Conservation (phyloP, 441 rosid genomes). For the Monsonia emarginata region DNA sequence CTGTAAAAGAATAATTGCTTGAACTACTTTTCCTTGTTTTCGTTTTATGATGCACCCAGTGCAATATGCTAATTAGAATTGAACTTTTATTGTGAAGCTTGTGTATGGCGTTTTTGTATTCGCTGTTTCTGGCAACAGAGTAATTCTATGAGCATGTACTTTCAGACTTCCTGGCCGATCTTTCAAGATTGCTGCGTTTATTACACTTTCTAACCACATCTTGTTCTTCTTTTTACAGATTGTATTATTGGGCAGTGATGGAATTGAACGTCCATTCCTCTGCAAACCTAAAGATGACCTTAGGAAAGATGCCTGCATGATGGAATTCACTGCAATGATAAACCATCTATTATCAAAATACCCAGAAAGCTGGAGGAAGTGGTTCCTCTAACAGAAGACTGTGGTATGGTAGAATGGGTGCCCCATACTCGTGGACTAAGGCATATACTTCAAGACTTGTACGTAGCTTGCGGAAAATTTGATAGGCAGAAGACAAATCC, state of each 20-base stretch:
- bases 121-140: not conserved
- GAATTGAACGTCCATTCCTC: slow-evolving; percentile 84
- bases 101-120: too few relatives aligned
- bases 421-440: slow-evolving; percentile 94
- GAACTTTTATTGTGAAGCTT: too few relatives aligned
- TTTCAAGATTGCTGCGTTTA: not conserved
- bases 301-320: slow-evolving; percentile 99
- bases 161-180: not conserved
- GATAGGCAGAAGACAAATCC: slow-evolving; percentile 94
- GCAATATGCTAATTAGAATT: not conserved
- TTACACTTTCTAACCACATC: slow-evolving; percentile 6
- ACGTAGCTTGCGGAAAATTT: slow-evolving; percentile 68
- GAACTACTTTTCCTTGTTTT: not conserved
- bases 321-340: slow-evolving; percentile 99
- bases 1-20: slow-evolving; percentile 1
- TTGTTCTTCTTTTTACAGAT: slow-evolving; percentile 39
- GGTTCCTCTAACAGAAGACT: slow-evolving; percentile 94
- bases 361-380: slow-evolving; percentile 92
- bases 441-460: slow-evolving; percentile 88
- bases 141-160: not conserved
- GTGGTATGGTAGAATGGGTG: slow-evolving; percentile 99
- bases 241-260: slow-evolving; percentile 89
- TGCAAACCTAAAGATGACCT: slow-evolving; percentile 99
- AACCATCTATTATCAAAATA: slow-evolving; percentile 82
- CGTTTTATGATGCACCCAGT: not conserved